Percentiles rank a stretch among this genome's conserved stretches.
These are phyloP conservation scores for Mucor sp. DNA, from an alignment of 371 early-diverging fungal species.

Conservation along the genomic window DNA sequence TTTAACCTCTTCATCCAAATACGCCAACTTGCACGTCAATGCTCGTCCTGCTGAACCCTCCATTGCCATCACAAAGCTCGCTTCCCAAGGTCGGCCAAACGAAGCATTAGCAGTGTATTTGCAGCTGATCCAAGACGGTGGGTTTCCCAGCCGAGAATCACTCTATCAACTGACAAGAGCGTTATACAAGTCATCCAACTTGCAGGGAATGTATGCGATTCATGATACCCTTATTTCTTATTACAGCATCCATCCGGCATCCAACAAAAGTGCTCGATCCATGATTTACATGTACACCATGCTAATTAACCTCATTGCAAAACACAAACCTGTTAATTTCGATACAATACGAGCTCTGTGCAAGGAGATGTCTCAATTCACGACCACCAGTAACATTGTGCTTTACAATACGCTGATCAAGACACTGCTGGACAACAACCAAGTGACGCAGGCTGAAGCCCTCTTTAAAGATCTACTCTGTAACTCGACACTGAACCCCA, in stretches of 20 bases:
- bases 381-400: neutral
- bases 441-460: constrained; percentile 6
- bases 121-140: constrained; percentile 12
- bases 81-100: constrained; percentile 11
- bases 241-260: neutral
- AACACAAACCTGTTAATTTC: constrained; percentile 17
- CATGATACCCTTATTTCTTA: constrained; percentile 23
- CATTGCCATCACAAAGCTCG: constrained; percentile 19
- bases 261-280: constrained; percentile 1
- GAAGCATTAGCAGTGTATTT: constrained; percentile 23
- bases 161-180: constrained; percentile 17
- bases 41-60: constrained; percentile 21
- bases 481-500: constrained; percentile 6
- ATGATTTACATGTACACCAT: constrained; percentile 27
- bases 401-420: constrained; percentile 27
- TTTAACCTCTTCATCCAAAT: neutral
- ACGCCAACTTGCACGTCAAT: neutral
- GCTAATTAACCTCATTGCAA: constrained; percentile 25
- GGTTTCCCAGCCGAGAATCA: constrained; percentile 26
- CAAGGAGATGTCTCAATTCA: constrained; percentile 9
- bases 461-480: neutral
- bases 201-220: constrained; percentile 21
- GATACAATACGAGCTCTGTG: constrained; percentile 16
- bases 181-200: constrained; percentile 12
- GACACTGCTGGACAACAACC: constrained; percentile 4